Conservation (phyloP, 352 stramenopile species). For the Globisporangium sylvaticum region DNA sequence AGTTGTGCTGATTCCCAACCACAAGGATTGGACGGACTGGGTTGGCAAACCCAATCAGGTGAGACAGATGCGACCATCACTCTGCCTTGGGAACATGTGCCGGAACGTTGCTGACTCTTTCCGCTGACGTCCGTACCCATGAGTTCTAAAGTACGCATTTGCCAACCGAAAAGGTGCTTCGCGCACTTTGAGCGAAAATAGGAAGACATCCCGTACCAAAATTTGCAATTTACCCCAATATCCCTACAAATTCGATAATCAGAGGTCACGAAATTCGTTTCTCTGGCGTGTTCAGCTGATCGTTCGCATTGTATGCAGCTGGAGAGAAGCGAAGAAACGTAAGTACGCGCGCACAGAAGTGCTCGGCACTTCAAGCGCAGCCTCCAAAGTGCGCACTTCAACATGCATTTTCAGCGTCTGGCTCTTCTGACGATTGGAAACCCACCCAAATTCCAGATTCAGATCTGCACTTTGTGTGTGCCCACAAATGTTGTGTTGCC, state of each 20-base stretch:
- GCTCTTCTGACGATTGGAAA: neutral
- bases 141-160: too few relatives aligned
- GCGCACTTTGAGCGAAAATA: too few relatives aligned
- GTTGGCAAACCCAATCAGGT: neutral
- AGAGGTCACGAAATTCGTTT: too few relatives aligned
- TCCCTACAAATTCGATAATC: too few relatives aligned
- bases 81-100: neutral
- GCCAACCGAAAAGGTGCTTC: too few relatives aligned
- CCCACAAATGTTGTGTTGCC: neutral
- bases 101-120: constrained; percentile 1
- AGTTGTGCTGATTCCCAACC: neutral
- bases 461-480: neutral
- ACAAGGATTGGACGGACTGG: neutral
- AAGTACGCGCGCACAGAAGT: too few relatives aligned
- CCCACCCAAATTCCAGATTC: neutral
- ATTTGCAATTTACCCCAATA: too few relatives aligned
- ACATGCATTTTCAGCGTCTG: neutral
- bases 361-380: too few relatives aligned
- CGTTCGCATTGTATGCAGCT: too few relatives aligned
- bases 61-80: neutral
- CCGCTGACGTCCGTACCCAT: neutral
- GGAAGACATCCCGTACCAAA: too few relatives aligned
- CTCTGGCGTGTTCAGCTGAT: too few relatives aligned
- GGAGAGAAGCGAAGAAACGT: too few relatives aligned
- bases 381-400: neutral